Evolutionary conservation across 2,329 filamentous ascomycete species (phyloP).

Genomic region (Colletotrichum tropicale): DNA sequence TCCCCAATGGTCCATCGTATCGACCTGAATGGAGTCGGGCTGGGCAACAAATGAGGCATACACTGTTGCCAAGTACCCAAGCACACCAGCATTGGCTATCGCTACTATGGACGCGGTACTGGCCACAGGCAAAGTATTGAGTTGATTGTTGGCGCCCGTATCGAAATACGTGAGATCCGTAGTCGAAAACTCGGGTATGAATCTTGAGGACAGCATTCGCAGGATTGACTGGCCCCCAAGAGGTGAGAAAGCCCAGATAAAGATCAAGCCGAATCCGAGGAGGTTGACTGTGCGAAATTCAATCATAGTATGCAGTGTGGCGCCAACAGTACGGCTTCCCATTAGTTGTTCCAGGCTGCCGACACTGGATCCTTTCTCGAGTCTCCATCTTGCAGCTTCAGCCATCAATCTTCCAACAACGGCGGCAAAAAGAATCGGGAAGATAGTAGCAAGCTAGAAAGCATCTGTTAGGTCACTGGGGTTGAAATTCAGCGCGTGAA

Average conservation of each 20-base stretch:
- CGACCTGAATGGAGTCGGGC: slow-evolving; percentile 19
- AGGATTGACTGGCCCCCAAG: slow-evolving; percentile 31
- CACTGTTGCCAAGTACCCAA: not conserved
- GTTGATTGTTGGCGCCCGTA: not conserved
- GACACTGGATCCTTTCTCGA: slow-evolving; percentile 29
- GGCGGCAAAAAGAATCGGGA: slow-evolving; percentile 32
- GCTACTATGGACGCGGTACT: not conserved
- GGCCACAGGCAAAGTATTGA: not conserved
- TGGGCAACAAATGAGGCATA: slow-evolving; percentile 24
- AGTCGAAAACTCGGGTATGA: not conserved
- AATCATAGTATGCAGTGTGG: slow-evolving; percentile 28
- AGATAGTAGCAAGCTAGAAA: slow-evolving; percentile 25
- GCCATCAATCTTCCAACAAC: slow-evolving; percentile 28
- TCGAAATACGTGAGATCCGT: not conserved
- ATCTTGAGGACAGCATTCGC: slow-evolving; percentile 4
- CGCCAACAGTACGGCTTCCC: slow-evolving; percentile 32
- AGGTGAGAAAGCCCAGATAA: slow-evolving; percentile 33
- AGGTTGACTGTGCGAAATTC: slow-evolving; percentile 28
- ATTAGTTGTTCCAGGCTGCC: slow-evolving; percentile 31
- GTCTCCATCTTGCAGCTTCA: slow-evolving; percentile 27
- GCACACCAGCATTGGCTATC: not conserved
- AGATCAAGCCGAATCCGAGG: slow-evolving; percentile 25
- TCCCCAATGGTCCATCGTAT: slow-evolving; percentile 28
- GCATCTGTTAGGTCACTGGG: not conserved
- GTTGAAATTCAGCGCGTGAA: not conserved